Percentiles rank a stretch among this genome's conserved stretches.
Evolutionary conservation across 805 yeast species (phyloP).

Genomic region (Komagataella populi): DNA sequence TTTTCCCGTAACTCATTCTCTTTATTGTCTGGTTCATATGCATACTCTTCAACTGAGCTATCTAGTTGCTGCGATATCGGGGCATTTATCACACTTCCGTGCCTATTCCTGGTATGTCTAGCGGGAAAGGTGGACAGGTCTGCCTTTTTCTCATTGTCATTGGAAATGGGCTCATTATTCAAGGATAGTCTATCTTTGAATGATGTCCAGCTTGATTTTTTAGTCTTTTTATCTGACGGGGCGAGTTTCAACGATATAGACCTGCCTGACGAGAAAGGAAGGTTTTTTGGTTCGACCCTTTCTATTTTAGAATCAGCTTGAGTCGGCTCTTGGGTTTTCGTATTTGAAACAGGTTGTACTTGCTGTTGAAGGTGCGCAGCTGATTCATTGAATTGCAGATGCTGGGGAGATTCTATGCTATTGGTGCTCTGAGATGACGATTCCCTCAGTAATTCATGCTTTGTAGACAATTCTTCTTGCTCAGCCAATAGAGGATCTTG

Average conservation of each 20-base stretch:
- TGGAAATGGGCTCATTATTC: constrained; percentile 1
- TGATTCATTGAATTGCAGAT: neutral
- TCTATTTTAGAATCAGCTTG: neutral
- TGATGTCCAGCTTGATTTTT: constrained; percentile 6
- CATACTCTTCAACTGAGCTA: neutral
- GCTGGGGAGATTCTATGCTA: neutral
- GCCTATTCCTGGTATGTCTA: neutral
- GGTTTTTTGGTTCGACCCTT: neutral
- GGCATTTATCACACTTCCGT: neutral
- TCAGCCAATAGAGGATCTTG: neutral
- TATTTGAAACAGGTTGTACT: neutral
- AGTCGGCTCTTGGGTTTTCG: neutral
- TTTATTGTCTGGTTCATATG: neutral
- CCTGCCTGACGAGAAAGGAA: neutral
- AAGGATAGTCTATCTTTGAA: constrained; percentile 4
- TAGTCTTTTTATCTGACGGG: neutral
- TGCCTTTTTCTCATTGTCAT: neutral
- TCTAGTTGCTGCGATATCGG: neutral
- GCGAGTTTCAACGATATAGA: neutral
- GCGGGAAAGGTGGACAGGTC: neutral
- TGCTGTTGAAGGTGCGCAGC: neutral
- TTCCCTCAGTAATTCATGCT: neutral
- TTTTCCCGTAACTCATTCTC: neutral
- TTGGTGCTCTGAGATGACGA: neutral
- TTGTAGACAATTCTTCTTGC: neutral